Percentiles rank a stretch among this genome's conserved stretches.
Evolutionary conservation across 1,284 basidiomycete species (phyloP).

Genomic region (Ceratorhiza oryzae-sativae): DNA sequence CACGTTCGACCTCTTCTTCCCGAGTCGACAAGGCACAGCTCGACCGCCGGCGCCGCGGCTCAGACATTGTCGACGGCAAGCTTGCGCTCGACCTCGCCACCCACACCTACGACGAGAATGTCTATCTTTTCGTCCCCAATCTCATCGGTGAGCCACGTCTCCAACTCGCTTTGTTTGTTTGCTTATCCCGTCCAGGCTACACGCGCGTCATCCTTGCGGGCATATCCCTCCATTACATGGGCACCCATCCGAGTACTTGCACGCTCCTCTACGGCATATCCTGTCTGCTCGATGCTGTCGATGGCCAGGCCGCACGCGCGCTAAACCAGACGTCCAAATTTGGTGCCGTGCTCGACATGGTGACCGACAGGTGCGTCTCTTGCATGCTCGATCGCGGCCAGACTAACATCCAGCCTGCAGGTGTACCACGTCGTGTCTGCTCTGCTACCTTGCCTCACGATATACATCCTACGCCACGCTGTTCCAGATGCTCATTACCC

Average conservation of each 20-base stretch:
- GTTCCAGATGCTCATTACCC: constrained; percentile 95
- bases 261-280: constrained; percentile 91
- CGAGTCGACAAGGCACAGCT: constrained; percentile 16
- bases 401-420: constrained; percentile 53
- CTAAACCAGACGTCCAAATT: constrained; percentile 94
- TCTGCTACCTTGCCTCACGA: constrained; percentile 91
- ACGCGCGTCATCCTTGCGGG: constrained; percentile 90
- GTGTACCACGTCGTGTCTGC: constrained; percentile 93
- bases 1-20: background rate
- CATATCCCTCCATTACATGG: constrained; percentile 92
- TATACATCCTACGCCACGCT: constrained; percentile 84
- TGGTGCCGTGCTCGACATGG: constrained; percentile 99
- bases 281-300: constrained; percentile 94
- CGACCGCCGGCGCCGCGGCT: constrained; percentile 38
- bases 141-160: constrained; percentile 74
- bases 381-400: background rate
- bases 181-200: constrained; percentile 68
- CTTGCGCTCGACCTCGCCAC: constrained; percentile 84
- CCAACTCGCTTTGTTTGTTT: background rate
- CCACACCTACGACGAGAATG: constrained; percentile 86
- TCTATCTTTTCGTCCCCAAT: constrained; percentile 96
- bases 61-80: constrained; percentile 66
- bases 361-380: constrained; percentile 87
- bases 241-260: constrained; percentile 90
- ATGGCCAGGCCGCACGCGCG: constrained; percentile 91